Evolutionary conservation across 2,329 filamentous ascomycete genomes (phyloP).

Genomic region (Akanthomyces dipterigenus): DNA sequence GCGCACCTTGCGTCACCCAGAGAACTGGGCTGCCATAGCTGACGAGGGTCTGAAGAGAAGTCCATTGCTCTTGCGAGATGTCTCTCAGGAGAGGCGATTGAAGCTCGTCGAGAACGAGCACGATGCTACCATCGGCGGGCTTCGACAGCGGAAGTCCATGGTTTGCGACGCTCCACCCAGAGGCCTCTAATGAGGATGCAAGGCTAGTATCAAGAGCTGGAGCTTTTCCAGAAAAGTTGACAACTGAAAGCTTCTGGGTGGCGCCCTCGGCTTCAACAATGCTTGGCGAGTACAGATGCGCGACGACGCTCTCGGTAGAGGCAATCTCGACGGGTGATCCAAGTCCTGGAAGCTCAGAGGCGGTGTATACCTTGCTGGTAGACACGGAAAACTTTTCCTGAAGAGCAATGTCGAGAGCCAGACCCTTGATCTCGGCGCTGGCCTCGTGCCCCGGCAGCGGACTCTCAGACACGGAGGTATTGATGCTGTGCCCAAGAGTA

Average conservation of each 20-base stretch:
- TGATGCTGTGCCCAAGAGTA: not conserved
- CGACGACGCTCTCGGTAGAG: not conserved
- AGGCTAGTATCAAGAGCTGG: not conserved
- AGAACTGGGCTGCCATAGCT: not conserved
- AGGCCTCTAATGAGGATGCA: not conserved
- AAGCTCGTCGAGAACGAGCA: slow-evolving; percentile 1
- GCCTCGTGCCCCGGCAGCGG: not conserved
- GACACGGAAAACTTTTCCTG: not conserved
- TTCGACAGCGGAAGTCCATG: not conserved
- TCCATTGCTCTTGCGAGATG: slow-evolving; percentile 2
- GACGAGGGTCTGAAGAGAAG: slow-evolving; percentile 1
- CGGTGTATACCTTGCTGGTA: not conserved
- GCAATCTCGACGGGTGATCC: not conserved
- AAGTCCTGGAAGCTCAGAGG: not conserved
- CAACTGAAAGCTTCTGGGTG: not conserved
- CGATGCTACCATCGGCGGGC: not conserved
- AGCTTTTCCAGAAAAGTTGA: not conserved
- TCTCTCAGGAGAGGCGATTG: not conserved
- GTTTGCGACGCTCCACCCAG: not conserved
- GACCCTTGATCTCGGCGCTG: not conserved
- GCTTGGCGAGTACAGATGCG: not conserved
- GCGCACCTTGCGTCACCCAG: slow-evolving; percentile 3
- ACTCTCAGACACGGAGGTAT: not conserved
- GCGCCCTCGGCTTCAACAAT: not conserved
- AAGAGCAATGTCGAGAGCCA: not conserved